A percentile compares a stretch with the other conserved stretches of the same genome.
phyloP scores from a whole-genome alignment of 257 asterid species.

The Prunella vulgaris region DNA sequence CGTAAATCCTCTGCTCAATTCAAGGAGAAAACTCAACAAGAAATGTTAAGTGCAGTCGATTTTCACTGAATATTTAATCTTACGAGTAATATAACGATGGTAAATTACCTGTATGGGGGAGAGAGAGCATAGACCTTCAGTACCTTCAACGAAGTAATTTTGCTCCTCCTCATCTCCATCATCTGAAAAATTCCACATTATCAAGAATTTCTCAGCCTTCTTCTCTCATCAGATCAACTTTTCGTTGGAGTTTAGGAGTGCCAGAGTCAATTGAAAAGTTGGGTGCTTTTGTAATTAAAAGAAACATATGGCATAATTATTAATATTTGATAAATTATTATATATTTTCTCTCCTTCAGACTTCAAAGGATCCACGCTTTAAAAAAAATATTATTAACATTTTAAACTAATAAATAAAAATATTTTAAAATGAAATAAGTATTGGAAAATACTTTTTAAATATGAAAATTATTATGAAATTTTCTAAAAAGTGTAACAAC shows the following conservation, averaged over 20 bases:
- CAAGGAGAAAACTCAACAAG: neutral
- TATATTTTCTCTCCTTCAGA: too few relatives aligned
- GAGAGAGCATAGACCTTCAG: slow-evolving; percentile 70
- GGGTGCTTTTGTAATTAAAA: slow-evolving; percentile 10
- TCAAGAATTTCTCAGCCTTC: slow-evolving; percentile 6
- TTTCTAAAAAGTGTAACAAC: too few relatives aligned
- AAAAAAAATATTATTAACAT: too few relatives aligned
- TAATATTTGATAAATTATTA: neutral
- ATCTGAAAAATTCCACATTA: slow-evolving; percentile 58
- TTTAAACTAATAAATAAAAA: too few relatives aligned
- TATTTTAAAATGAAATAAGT: too few relatives aligned
- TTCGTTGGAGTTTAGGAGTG: slow-evolving; percentile 5
- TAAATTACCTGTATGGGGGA: slow-evolving; percentile 67
- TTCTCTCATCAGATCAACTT: slow-evolving; percentile 16
- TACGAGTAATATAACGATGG: neutral
- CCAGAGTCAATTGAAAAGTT: neutral
- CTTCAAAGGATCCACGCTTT: too few relatives aligned
- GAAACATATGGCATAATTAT: neutral
- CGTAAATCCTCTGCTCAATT: slow-evolving; percentile 77
- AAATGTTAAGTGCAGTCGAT: slow-evolving; percentile 9
- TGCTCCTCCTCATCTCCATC: slow-evolving; percentile 61
- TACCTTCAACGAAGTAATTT: slow-evolving; percentile 57
- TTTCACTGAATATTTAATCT: slow-evolving; percentile 12
- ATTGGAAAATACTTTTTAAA: too few relatives aligned
- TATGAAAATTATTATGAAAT: too few relatives aligned